These are phyloP conservation scores for Pleoardoris graminearum DNA, from an alignment of 2,329 filamentous ascomycete species.

Conservation along the genomic window DNA sequence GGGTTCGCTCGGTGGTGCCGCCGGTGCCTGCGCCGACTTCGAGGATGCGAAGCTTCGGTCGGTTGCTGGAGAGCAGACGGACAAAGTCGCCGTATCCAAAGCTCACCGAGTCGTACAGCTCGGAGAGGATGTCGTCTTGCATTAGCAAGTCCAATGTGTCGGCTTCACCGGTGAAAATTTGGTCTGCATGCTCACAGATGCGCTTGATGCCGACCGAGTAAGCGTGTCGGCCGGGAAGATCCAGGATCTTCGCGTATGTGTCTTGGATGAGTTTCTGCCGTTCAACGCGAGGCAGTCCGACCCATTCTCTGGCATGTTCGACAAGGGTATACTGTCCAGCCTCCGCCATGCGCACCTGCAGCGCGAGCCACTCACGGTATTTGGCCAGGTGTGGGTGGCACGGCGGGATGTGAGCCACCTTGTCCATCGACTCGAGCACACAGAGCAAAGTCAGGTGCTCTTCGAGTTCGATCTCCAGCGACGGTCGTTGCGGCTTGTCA, in stretches of 20 bases:
- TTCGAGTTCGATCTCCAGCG: too few relatives aligned
- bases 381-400: neutral
- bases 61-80: neutral
- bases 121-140: neutral
- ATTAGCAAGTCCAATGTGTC: neutral
- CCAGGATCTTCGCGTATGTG: neutral
- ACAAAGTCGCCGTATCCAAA: neutral
- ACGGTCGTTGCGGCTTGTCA: too few relatives aligned
- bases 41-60: conserved; percentile 13
- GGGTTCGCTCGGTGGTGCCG: conserved; percentile 12
- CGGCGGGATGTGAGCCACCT: too few relatives aligned
- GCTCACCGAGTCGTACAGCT: neutral
- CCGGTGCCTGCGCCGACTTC: conserved; percentile 29
- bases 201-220: neutral
- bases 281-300: neutral
- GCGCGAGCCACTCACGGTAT: conserved; percentile 7
- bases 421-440: too few relatives aligned
- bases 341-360: neutral
- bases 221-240: neutral
- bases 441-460: too few relatives aligned
- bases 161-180: neutral
- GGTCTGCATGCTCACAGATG: neutral
- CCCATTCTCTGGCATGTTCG: neutral
- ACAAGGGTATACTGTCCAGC: neutral
- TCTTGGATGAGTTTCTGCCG: neutral